Conservation (phyloP, 164 flowering plant species). For the Sedum album region DNA sequence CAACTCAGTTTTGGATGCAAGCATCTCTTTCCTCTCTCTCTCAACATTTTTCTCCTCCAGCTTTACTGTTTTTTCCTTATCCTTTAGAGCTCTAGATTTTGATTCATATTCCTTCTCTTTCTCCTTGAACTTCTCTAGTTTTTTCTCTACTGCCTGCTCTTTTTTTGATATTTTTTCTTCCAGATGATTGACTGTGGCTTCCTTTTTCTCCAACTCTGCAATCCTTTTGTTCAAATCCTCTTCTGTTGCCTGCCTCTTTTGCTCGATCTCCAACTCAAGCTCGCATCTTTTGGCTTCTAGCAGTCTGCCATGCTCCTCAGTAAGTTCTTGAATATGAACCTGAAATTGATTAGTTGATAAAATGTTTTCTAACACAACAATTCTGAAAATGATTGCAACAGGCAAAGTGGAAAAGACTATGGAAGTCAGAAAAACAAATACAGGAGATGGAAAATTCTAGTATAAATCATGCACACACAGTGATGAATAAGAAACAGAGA, state of each 20-base stretch:
- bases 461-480: too few relatives aligned
- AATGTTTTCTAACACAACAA: not conserved
- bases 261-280: slow-evolving; percentile 7
- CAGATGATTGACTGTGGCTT: slow-evolving; percentile 25
- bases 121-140: slow-evolving; percentile 30
- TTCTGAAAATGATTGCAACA: not conserved
- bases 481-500: too few relatives aligned
- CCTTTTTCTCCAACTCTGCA: slow-evolving; percentile 4
- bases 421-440: not conserved
- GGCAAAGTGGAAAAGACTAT: not conserved
- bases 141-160: slow-evolving; percentile 37
- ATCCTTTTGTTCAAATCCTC: slow-evolving; percentile 8
- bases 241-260: slow-evolving; percentile 4
- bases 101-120: slow-evolving; percentile 33
- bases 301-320: slow-evolving; percentile 3
- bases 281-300: not conserved
- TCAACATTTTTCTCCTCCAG: slow-evolving; percentile 32
- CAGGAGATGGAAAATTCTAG: too few relatives aligned
- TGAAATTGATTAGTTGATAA: not conserved
- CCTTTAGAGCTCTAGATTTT: slow-evolving; percentile 30
- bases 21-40: slow-evolving; percentile 20
- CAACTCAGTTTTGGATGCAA: slow-evolving; percentile 25
- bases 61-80: slow-evolving; percentile 26
- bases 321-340: slow-evolving; percentile 5
- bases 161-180: slow-evolving; percentile 31